Conservation (phyloP, 1,284 basidiomycete species). For the Porogramme epimiltina region DNA sequence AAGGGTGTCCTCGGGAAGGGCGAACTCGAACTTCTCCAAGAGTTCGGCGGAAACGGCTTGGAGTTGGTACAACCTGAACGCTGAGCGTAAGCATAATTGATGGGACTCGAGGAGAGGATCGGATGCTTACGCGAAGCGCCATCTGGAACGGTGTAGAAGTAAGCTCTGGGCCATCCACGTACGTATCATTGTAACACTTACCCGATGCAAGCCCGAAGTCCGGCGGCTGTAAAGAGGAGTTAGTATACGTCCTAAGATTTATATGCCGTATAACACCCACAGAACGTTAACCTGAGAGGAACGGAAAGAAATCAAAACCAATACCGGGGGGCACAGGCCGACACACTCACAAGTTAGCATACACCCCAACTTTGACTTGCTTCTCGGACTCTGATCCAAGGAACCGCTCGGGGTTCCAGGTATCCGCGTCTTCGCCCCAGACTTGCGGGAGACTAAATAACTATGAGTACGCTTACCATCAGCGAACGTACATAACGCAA, state of each 20-base stretch:
- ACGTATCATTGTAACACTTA: constrained; percentile 26
- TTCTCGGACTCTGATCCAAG: constrained; percentile 2
- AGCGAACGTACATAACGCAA: background rate
- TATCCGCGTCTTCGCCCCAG: constrained; percentile 48
- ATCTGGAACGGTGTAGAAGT: background rate
- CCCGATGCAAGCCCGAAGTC: constrained; percentile 15
- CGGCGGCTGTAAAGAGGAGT: constrained; percentile 1
- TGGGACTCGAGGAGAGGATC: background rate
- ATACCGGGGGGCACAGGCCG: too few relatives aligned
- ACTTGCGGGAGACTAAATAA: constrained; percentile 33
- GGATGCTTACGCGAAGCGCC: constrained; percentile 45
- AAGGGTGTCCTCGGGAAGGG: constrained; percentile 23
- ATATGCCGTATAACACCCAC: background rate
- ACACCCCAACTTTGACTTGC: constrained; percentile 47
- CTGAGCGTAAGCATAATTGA: background rate
- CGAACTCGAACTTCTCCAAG: constrained; percentile 48
- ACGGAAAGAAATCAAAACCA: background rate
- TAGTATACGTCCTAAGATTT: background rate
- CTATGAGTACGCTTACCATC: background rate
- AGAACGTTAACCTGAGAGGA: constrained; percentile 10
- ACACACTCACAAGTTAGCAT: constrained; percentile 50
- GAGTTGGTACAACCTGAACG: constrained; percentile 43
- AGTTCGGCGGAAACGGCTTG: constrained; percentile 51
- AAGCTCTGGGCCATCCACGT: background rate
- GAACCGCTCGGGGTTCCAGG: constrained; percentile 7